Conservation (phyloP, 129 eudicot genomes). For the Lactuca sativa region DNA sequence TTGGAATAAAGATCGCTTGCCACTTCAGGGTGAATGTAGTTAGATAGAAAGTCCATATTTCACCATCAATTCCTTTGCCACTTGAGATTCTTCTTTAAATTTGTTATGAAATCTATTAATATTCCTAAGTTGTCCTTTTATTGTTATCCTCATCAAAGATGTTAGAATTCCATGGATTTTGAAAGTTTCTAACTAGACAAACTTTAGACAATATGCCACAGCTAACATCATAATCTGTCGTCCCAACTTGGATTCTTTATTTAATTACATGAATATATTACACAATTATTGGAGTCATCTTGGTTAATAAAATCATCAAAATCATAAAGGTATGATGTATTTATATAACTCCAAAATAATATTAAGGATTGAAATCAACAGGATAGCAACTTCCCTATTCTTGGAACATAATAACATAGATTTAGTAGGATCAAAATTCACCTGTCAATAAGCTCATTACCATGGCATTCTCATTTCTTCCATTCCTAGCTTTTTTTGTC, state of each 20-base stretch:
- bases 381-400: slow-evolving; percentile 29
- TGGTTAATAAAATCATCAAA: slow-evolving; percentile 27
- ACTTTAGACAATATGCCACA: slow-evolving; percentile 8
- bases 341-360: slow-evolving; percentile 10
- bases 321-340: slow-evolving; percentile 34
- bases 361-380: slow-evolving; percentile 32
- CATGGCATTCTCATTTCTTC: slow-evolving; percentile 49
- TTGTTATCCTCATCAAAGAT: slow-evolving; percentile 24
- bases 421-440: background rate
- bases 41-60: slow-evolving; percentile 7
- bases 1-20: background rate
- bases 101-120: background rate
- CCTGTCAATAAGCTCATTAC: slow-evolving; percentile 25
- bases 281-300: slow-evolving; percentile 16
- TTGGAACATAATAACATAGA: slow-evolving; percentile 26
- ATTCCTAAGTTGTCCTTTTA: slow-evolving; percentile 37
- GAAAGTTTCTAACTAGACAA: slow-evolving; percentile 30
- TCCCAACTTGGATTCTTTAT: slow-evolving; percentile 38
- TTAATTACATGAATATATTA: slow-evolving; percentile 23
- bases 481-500: slow-evolving; percentile 26
- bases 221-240: slow-evolving; percentile 40
- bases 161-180: slow-evolving; percentile 27
- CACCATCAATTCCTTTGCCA: slow-evolving; percentile 19
- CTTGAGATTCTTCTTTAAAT: slow-evolving; percentile 11
- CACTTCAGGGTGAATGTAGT: slow-evolving; percentile 4